phyloP scores from a whole-genome alignment of 805 yeast genomes.

The Sugiyamaella floridensis region DNA sequence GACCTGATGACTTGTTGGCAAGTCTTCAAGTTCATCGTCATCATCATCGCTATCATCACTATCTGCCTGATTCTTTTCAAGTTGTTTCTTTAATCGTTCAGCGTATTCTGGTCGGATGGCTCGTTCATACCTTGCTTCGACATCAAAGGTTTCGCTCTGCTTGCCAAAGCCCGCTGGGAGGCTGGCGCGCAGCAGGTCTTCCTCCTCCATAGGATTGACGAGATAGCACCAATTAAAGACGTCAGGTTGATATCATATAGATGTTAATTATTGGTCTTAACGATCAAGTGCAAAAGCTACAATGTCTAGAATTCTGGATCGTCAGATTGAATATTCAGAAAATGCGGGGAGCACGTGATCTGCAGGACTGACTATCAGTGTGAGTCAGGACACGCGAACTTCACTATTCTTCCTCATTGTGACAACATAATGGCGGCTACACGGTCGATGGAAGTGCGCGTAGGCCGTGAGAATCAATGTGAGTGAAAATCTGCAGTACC shows the following conservation, averaged over 20 bases:
- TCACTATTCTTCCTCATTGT: neutral
- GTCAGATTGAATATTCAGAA: neutral
- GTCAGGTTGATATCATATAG: no score
- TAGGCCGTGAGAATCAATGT: conserved; percentile 17
- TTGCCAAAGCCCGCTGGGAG: conserved; percentile 14
- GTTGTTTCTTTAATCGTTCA: conserved; percentile 1
- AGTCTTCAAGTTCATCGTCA: conserved; percentile 26
- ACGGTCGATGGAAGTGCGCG: conserved; percentile 12
- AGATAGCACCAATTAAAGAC: no score
- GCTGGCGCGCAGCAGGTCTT: neutral
- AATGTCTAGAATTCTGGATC: neutral
- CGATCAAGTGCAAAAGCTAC: no score
- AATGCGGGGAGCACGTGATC: neutral
- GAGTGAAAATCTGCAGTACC: conserved; percentile 4
- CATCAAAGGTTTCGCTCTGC: conserved; percentile 6
- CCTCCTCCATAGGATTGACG: neutral
- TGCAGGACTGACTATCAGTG: neutral
- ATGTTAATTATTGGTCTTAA: no score
- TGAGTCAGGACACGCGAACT: neutral
- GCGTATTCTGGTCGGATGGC: conserved; percentile 8
- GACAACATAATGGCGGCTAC: neutral
- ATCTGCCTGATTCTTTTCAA: neutral
- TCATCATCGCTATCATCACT: conserved; percentile 21
- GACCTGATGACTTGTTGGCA: conserved; percentile 35
- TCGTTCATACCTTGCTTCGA: conserved; percentile 8